phyloP scores from a whole-genome alignment of 495 filamentous ascomycete species.

The Trypethelium eluteriae region DNA sequence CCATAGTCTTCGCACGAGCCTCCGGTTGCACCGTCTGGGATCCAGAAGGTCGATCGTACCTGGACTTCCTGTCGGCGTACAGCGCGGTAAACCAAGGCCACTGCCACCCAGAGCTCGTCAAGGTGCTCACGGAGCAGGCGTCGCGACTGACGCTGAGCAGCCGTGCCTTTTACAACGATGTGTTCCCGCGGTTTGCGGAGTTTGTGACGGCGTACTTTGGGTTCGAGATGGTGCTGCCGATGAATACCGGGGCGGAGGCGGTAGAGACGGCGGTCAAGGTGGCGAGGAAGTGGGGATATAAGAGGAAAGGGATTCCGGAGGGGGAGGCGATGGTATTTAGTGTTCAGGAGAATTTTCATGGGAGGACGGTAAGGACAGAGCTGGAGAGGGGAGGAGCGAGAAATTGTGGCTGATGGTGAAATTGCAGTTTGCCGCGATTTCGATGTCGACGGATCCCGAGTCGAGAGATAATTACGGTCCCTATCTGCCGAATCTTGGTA shows the following conservation, averaged over 20 bases:
- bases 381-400: background rate
- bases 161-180: conserved; percentile 97
- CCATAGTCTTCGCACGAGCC: conserved; percentile 63
- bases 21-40: conserved; percentile 86
- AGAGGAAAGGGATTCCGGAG: conserved; percentile 81
- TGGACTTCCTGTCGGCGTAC: conserved; percentile 97
- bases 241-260: conserved; percentile 99
- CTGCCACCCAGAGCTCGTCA: conserved; percentile 92
- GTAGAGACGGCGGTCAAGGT: conserved; percentile 98
- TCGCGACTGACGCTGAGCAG: conserved; percentile 86
- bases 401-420: conserved; percentile 15
- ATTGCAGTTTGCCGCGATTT: conserved; percentile 83
- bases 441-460: conserved; percentile 89
- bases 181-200: conserved; percentile 92
- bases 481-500: conserved; percentile 81
- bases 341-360: conserved; percentile 91
- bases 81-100: conserved; percentile 98
- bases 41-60: conserved; percentile 91
- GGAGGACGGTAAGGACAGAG: conserved; percentile 66
- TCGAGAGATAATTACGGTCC: conserved; percentile 95
- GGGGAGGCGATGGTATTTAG: conserved; percentile 78
- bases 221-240: conserved; percentile 97
- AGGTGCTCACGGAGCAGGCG: conserved; percentile 83
- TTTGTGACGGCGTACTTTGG: conserved; percentile 83
- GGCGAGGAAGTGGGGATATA: conserved; percentile 98